Evolutionary conservation across 139 green algal genomes (phyloP).

Genomic region (Tetradesmus lagerheimii): DNA sequence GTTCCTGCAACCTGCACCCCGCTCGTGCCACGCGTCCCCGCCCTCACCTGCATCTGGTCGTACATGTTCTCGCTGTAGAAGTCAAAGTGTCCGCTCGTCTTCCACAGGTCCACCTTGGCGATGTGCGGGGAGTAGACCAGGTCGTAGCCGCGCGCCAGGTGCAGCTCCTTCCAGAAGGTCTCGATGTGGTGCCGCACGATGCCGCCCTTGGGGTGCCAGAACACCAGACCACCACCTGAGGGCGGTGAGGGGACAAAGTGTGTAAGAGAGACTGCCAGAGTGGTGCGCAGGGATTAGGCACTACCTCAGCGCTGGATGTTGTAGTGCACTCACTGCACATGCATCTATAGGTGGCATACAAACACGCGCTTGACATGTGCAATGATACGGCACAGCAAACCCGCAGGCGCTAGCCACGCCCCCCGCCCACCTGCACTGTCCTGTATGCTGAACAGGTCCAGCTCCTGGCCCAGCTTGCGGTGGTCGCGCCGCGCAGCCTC

Average conservation of each 20-base stretch:
- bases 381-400: too few species aligned
- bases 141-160: slow-evolving; percentile 90
- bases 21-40: too few species aligned
- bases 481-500: slow-evolving; percentile 91
- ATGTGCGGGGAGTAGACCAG: slow-evolving; percentile 97
- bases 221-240: slow-evolving; percentile 89
- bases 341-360: too few species aligned
- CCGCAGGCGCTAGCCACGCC: slow-evolving; percentile 27
- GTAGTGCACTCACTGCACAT: too few species aligned
- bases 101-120: slow-evolving; percentile 96
- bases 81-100: slow-evolving; percentile 95
- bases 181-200: slow-evolving; percentile 93
- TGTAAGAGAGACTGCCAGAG: too few species aligned
- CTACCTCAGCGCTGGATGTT: too few species aligned
- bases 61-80: slow-evolving; percentile 99
- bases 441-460: slow-evolving; percentile 96
- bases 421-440: slow-evolving; percentile 64
- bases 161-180: slow-evolving; percentile 95
- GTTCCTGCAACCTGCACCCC: too few species aligned
- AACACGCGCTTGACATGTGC: too few species aligned
- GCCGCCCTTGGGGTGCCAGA: slow-evolving; percentile 96
- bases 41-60: slow-evolving; percentile 82
- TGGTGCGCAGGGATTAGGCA: too few species aligned
- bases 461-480: slow-evolving; percentile 91
- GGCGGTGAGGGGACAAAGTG: background rate